These are phyloP conservation scores for Mimosa bimucronata DNA, from an alignment of 306 rosid genomes.

Conservation along the genomic window DNA sequence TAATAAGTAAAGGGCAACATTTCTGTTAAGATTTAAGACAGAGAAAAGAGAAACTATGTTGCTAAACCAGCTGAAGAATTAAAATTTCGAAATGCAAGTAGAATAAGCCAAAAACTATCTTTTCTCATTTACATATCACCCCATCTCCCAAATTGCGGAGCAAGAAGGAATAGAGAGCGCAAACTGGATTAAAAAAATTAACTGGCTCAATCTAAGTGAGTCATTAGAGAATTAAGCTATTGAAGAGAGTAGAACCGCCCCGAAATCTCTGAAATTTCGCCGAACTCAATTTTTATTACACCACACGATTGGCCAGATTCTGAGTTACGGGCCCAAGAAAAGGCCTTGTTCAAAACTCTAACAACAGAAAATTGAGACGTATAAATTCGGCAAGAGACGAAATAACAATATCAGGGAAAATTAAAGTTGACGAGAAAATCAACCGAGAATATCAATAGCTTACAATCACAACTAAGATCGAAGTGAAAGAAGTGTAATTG, in stretches of 20 bases:
- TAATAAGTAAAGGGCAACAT: conserved; percentile 4
- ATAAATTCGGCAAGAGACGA: not conserved
- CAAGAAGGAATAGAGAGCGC: not conserved
- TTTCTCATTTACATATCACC: not conserved
- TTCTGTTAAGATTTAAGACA: conserved; percentile 20
- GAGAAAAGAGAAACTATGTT: not conserved
- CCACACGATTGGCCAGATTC: conserved; percentile 33
- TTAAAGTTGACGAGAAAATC: conserved; percentile 3
- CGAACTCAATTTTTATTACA: conserved; percentile 7
- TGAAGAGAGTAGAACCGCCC: conserved; percentile 13
- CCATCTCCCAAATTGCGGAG: not conserved
- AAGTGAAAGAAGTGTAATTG: conserved; percentile 19
- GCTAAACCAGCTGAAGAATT: conserved; percentile 7
- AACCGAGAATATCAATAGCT: not conserved
- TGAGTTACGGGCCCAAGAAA: conserved; percentile 14
- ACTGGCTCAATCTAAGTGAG: conserved; percentile 29
- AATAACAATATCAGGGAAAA: conserved; percentile 35
- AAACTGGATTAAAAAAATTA: conserved; percentile 3
- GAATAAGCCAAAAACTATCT: not conserved
- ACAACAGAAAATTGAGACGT: not conserved
- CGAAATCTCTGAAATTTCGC: not conserved
- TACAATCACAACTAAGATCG: conserved; percentile 27
- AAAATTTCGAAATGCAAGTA: not conserved
- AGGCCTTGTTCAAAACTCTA: not conserved
- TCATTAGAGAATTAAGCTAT: conserved; percentile 34